Conservation (phyloP, 192 early-diverging fungal species). For the Backusella tarrabulga region DNA sequence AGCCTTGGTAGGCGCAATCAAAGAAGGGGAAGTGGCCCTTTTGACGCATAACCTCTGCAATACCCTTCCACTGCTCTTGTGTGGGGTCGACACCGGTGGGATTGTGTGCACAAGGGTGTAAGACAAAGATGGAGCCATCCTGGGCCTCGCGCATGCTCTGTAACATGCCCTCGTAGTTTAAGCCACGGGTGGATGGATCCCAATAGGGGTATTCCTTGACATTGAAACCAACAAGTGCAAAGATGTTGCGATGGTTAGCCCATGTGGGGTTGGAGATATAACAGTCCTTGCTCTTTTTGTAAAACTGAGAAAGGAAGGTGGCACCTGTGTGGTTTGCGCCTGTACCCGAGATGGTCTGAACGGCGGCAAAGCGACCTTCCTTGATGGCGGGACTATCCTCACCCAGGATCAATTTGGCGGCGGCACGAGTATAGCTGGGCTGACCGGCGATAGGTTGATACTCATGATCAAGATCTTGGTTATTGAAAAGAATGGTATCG, state of each 20-base stretch:
- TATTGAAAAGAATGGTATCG: conserved; percentile 66
- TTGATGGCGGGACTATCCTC: conserved; percentile 48
- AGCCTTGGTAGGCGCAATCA: conserved; percentile 99
- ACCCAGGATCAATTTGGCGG: conserved; percentile 83
- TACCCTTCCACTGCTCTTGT: conserved; percentile 87
- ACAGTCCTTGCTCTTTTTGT: conserved; percentile 57
- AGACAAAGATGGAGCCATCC: conserved; percentile 76
- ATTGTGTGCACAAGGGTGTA: conserved; percentile 99
- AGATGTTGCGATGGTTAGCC: conserved; percentile 93
- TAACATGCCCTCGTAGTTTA: conserved; percentile 82
- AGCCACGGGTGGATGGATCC: conserved; percentile 70
- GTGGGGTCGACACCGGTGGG: conserved; percentile 99
- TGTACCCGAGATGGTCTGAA: conserved; percentile 95
- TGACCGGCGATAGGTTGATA: conserved; percentile 90
- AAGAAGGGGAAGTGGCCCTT: conserved; percentile 88
- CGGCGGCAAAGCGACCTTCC: conserved; percentile 41
- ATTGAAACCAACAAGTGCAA: conserved; percentile 80
- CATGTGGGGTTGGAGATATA: conserved; percentile 97
- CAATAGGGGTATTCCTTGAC: conserved; percentile 91
- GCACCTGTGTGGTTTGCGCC: conserved; percentile 89
- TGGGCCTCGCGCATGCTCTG: conserved; percentile 67
- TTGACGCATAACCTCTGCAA: conserved; percentile 78
- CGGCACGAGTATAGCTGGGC: conserved; percentile 73
- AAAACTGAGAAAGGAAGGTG: conserved; percentile 77
- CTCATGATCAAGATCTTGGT: conserved; percentile 85